Conservation (phyloP, 225 moss, liverwort and hornwort genomes). For the Polytrichum formosum region DNA sequence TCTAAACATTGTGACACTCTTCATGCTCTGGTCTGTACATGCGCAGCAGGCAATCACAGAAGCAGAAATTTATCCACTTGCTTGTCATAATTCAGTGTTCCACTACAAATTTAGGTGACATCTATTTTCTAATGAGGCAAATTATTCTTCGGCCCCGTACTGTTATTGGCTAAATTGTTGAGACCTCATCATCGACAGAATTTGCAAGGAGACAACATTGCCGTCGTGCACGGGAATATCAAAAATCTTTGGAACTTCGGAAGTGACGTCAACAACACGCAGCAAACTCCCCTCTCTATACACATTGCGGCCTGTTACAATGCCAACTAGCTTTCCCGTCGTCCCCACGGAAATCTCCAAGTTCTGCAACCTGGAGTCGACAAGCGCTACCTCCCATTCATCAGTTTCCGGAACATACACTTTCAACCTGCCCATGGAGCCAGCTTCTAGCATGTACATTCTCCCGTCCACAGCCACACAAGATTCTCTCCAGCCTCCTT, state of each 20-base stretch:
- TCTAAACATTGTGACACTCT: too few relatives aligned
- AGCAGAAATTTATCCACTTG: too few relatives aligned
- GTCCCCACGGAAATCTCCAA: conserved; percentile 31
- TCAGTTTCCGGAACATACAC: conserved; percentile 36
- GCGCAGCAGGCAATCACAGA: too few relatives aligned
- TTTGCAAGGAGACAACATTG: conserved; percentile 35
- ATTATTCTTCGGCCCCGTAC: background rate
- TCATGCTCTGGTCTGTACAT: too few relatives aligned
- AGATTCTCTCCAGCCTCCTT: conserved; percentile 65
- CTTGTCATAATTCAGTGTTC: too few relatives aligned
- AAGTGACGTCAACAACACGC: conserved; percentile 35
- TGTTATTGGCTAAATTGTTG: conserved; percentile 8
- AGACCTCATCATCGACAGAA: conserved; percentile 35
- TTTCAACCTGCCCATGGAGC: conserved; percentile 51
- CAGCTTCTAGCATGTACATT: conserved; percentile 51
- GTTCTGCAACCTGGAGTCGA: conserved; percentile 27
- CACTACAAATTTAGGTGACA: too few relatives aligned
- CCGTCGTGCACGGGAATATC: conserved; percentile 45
- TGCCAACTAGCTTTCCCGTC: conserved; percentile 42
- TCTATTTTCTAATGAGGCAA: too few relatives aligned
- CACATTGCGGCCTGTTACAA: conserved; percentile 9
- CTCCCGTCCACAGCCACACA: conserved; percentile 50
- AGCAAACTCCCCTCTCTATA: conserved; percentile 11
- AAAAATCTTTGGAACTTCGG: conserved; percentile 25
- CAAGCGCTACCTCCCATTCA: conserved; percentile 49